Percentiles rank a stretch among this genome's conserved stretches.
These are phyloP conservation scores for Cutaneotrichosporon mucoides DNA, from an alignment of 1,284 basidiomycete genomes.

Conservation along the genomic window DNA sequence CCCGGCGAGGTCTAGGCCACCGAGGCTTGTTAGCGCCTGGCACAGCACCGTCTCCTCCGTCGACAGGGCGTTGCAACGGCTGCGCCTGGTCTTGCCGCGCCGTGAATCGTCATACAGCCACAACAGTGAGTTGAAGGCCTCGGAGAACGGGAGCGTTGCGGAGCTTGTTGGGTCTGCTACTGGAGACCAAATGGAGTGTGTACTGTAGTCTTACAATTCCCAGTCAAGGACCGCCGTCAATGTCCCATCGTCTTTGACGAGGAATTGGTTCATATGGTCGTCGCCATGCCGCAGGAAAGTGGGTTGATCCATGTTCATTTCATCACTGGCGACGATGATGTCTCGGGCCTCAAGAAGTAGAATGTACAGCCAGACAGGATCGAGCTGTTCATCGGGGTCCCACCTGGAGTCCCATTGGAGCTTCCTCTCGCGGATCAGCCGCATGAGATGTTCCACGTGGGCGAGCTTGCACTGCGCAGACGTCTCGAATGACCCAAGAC, in stretches of 20 bases:
- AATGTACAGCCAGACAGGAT: neutral
- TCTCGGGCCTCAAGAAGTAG: neutral
- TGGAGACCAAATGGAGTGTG: neutral
- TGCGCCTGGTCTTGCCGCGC: neutral
- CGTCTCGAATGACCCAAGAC: neutral
- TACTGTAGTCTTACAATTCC: neutral
- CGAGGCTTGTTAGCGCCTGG: neutral
- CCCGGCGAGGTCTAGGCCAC: neutral
- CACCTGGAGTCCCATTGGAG: neutral
- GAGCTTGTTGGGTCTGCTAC: neutral
- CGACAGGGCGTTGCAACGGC: neutral
- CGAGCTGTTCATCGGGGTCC: neutral
- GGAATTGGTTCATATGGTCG: neutral
- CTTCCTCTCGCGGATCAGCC: neutral
- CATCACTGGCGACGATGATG: neutral
- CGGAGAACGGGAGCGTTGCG: neutral
- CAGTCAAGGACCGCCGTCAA: neutral
- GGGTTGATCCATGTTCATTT: neutral
- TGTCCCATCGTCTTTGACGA: neutral
- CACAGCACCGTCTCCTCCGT: neutral
- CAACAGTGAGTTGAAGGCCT: neutral
- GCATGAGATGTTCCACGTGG: neutral
- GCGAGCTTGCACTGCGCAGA: neutral
- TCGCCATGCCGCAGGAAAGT: neutral
- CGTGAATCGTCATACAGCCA: neutral